Evolutionary conservation across 805 yeast genomes (phyloP).

Genomic region (Wickerhamomyces chaumierensis): DNA sequence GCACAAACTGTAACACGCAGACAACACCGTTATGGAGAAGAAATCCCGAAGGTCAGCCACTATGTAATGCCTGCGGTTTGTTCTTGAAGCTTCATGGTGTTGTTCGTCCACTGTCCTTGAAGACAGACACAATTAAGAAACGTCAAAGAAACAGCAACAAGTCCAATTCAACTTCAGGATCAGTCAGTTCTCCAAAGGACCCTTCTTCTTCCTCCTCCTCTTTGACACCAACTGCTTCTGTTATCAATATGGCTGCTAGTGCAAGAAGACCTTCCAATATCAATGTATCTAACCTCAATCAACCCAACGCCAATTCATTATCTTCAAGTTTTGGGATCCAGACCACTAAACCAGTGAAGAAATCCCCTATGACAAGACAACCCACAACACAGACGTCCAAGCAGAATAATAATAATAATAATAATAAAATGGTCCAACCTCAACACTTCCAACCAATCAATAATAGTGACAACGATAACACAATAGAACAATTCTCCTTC

Average conservation of each 20-base stretch:
- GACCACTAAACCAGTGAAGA: background rate
- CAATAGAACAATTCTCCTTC: slow-evolving; percentile 4
- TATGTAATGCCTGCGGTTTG: slow-evolving; percentile 94
- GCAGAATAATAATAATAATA: no score
- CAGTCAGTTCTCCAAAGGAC: slow-evolving; percentile 10
- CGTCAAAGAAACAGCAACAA: slow-evolving; percentile 50
- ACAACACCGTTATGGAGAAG: slow-evolving; percentile 96
- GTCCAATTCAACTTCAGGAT: no score
- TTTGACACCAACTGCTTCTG: background rate
- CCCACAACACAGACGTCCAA: no score
- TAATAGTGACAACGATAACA: no score
- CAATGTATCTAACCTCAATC: no score
- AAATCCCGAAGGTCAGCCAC: slow-evolving; percentile 82
- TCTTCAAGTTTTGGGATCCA: background rate
- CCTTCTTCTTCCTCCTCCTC: slow-evolving; percentile 7
- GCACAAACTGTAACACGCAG: slow-evolving; percentile 84
- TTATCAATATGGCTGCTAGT: background rate
- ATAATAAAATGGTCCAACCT: background rate
- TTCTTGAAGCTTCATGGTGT: slow-evolving; percentile 92
- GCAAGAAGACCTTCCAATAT: slow-evolving; percentile 1
- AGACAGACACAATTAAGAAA: slow-evolving; percentile 87
- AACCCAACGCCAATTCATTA: background rate
- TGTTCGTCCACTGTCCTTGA: slow-evolving; percentile 80
- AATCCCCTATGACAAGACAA: no score
- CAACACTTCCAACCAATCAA: background rate